A percentile compares a stretch with the other conserved stretches of the same genome.
These are phyloP conservation scores for Monilinia polystroma DNA, from an alignment of 2,329 filamentous ascomycete species.

Conservation along the genomic window DNA sequence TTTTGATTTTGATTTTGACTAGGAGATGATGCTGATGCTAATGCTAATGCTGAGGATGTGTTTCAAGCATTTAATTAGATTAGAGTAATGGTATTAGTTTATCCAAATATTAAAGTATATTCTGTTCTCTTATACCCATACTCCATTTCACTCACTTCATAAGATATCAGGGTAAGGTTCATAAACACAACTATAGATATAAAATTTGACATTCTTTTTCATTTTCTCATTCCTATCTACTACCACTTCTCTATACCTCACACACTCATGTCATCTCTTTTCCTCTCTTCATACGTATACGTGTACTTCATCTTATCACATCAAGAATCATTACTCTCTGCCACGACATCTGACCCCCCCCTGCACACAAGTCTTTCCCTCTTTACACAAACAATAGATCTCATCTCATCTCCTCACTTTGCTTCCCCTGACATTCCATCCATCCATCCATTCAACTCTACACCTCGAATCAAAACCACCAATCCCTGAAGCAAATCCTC, in stretches of 20 bases:
- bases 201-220: slow-evolving; percentile 11
- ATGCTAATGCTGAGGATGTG: no score
- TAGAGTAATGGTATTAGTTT: no score
- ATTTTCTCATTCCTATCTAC: slow-evolving; percentile 10
- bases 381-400: background rate
- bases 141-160: no score
- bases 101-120: no score
- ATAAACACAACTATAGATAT: background rate
- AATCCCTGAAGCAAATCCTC: slow-evolving; percentile 6
- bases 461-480: background rate
- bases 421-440: background rate
- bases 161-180: no score
- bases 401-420: background rate
- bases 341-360: background rate
- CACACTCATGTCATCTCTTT: background rate
- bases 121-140: no score
- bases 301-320: slow-evolving; percentile 5
- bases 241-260: background rate
- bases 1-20: no score
- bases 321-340: slow-evolving; percentile 12
- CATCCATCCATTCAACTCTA: background rate
- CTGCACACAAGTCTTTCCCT: background rate
- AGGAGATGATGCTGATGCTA: no score
- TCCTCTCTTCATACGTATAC: slow-evolving; percentile 5
- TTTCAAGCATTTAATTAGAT: no score